A percentile compares a stretch with the other conserved stretches of the same genome.
phyloP scores from a whole-genome alignment of 495 filamentous ascomycete species.

The Penicillium taxi region DNA sequence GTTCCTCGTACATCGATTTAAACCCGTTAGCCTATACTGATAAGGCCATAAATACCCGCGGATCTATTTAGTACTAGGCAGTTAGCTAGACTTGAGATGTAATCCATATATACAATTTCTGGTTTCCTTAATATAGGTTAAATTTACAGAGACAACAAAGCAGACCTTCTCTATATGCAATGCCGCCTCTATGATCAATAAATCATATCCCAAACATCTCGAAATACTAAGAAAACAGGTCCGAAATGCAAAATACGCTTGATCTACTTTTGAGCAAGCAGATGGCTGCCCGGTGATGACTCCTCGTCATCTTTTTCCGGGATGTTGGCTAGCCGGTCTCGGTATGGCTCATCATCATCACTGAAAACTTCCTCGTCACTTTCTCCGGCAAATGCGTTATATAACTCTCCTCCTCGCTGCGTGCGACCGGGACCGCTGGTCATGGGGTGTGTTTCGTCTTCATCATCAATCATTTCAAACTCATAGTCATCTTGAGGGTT shows the following conservation, averaged over 20 bases:
- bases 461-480: slow-evolving; percentile 84
- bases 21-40: too few species aligned
- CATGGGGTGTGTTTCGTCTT: slow-evolving; percentile 60
- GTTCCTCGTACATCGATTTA: too few species aligned
- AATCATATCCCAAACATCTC: too few species aligned
- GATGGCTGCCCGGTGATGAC: slow-evolving; percentile 10
- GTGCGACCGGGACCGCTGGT: slow-evolving; percentile 27
- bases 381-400: slow-evolving; percentile 85
- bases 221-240: too few species aligned
- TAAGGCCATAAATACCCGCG: too few species aligned
- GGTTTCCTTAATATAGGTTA: neutral
- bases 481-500: slow-evolving; percentile 81
- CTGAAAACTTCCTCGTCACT: slow-evolving; percentile 64
- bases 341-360: slow-evolving; percentile 47
- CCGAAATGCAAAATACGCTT: slow-evolving; percentile 6
- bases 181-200: too few species aligned
- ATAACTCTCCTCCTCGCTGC: slow-evolving; percentile 69
- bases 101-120: neutral
- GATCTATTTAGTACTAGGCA: too few species aligned
- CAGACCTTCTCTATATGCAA: too few species aligned
- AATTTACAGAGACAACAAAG: too few species aligned
- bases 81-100: too few species aligned
- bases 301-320: slow-evolving; percentile 15
- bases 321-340: slow-evolving; percentile 25
- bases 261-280: slow-evolving; percentile 18